Conservation (phyloP, 306 rosid genomes). For the Argentina anserina region DNA sequence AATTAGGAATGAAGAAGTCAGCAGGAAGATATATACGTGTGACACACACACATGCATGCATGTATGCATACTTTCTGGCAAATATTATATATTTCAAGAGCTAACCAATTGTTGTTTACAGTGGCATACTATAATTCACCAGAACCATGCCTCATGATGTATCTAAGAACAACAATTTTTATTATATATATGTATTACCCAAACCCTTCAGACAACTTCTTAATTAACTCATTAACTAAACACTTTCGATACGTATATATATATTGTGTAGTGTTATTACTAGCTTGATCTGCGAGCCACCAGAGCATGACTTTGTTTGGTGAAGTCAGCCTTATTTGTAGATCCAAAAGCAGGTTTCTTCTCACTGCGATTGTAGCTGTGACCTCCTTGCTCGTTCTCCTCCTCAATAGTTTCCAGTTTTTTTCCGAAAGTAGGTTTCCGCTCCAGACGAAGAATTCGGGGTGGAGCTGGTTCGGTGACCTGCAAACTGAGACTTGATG, state of each 20-base stretch:
- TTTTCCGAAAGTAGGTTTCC: slow-evolving; percentile 13
- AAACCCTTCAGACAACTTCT: background rate
- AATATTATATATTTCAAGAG: background rate
- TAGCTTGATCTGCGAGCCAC: slow-evolving; percentile 18
- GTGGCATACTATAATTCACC: background rate
- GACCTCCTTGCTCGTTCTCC: slow-evolving; percentile 10
- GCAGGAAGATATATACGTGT: too few relatives aligned
- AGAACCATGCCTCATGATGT: background rate
- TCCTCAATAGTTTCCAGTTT: slow-evolving; percentile 15
- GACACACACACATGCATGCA: too few relatives aligned
- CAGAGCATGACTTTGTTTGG: background rate
- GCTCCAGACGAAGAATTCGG: background rate
- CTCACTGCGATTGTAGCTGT: background rate
- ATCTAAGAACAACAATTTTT: background rate
- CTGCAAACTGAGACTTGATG: background rate
- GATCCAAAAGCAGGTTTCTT: slow-evolving; percentile 8
- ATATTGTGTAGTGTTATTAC: background rate
- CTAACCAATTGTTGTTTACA: background rate
- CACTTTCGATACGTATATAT: background rate
- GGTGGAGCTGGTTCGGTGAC: slow-evolving; percentile 2
- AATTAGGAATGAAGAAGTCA: too few relatives aligned
- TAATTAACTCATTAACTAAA: too few relatives aligned
- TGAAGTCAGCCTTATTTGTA: background rate
- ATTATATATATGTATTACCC: background rate
- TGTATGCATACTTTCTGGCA: too few relatives aligned